phyloP scores from a whole-genome alignment of 108 stramenopile genomes.

The Nitzschia putrida region DNA sequence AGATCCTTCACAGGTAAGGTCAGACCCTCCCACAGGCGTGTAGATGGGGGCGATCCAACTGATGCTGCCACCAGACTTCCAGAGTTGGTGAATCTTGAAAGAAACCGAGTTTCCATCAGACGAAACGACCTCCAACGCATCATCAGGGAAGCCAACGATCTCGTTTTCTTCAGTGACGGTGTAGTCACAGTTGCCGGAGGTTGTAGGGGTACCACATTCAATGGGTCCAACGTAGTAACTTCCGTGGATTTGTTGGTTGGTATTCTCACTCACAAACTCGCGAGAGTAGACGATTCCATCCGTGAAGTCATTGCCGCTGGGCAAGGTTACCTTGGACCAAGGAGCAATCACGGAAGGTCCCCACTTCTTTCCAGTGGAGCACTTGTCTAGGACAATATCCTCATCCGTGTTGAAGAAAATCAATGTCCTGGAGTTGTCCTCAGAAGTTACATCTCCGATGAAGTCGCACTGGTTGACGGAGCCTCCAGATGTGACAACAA shows the following conservation, averaged over 20 bases:
- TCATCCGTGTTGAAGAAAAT: constrained; percentile 26
- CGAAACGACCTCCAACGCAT: too few species aligned
- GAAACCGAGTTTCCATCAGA: neutral
- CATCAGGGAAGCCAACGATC: too few species aligned
- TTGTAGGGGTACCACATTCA: neutral
- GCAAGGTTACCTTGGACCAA: constrained; percentile 20
- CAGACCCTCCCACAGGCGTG: neutral
- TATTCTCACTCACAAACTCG: constrained; percentile 6
- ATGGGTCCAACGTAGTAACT: neutral
- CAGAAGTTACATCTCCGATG: constrained; percentile 1
- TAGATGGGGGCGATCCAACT: neutral
- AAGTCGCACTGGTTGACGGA: constrained; percentile 4
- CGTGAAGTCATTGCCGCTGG: constrained; percentile 8
- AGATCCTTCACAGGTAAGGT: neutral
- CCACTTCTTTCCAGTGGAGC: constrained; percentile 15
- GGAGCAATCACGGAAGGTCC: constrained; percentile 35
- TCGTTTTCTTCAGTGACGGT: too few species aligned
- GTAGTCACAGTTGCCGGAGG: neutral
- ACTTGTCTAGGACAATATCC: constrained; percentile 1
- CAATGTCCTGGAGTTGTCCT: constrained; percentile 17
- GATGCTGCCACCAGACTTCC: neutral
- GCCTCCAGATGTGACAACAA: constrained; percentile 12
- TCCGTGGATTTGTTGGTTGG: constrained; percentile 4
- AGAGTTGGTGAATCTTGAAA: constrained; percentile 1
- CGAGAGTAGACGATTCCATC: constrained; percentile 23